These are phyloP conservation scores for Epichloe elymi DNA, from an alignment of 2,329 filamentous ascomycete species.

Conservation along the genomic window DNA sequence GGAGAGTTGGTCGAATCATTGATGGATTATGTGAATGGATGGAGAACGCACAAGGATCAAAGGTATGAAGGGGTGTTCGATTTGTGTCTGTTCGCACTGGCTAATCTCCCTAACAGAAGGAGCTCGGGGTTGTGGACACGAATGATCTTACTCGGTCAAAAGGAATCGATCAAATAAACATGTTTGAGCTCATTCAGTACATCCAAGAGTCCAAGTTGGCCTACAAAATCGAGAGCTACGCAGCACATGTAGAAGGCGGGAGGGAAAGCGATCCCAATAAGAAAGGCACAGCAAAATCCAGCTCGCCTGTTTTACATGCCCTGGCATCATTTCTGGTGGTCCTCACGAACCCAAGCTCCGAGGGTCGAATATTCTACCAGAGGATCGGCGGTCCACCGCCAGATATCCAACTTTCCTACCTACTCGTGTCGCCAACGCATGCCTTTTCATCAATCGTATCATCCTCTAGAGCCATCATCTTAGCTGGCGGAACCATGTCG, in stretches of 20 bases:
- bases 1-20: conserved; percentile 71
- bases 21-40: conserved; percentile 65
- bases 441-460: conserved; percentile 83
- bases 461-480: conserved; percentile 71
- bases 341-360: conserved; percentile 71
- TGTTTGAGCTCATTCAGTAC: conserved; percentile 78
- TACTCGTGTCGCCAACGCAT: conserved; percentile 80
- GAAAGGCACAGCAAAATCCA: conserved; percentile 10
- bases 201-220: conserved; percentile 86
- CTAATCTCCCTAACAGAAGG: conserved; percentile 12
- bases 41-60: conserved; percentile 34
- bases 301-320: conserved; percentile 39
- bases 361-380: conserved; percentile 53
- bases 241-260: conserved; percentile 40
- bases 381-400: conserved; percentile 23
- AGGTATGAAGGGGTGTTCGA: conserved; percentile 18
- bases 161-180: conserved; percentile 87
- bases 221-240: conserved; percentile 87
- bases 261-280: conserved; percentile 23
- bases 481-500: conserved; percentile 95
- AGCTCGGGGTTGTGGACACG: conserved; percentile 56
- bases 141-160: conserved; percentile 67
- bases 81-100: background rate
- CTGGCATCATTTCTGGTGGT: conserved; percentile 56
- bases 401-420: conserved; percentile 60